Conservation (phyloP, 768 basidiomycete genomes). For the Leccinum barrowsii region DNA sequence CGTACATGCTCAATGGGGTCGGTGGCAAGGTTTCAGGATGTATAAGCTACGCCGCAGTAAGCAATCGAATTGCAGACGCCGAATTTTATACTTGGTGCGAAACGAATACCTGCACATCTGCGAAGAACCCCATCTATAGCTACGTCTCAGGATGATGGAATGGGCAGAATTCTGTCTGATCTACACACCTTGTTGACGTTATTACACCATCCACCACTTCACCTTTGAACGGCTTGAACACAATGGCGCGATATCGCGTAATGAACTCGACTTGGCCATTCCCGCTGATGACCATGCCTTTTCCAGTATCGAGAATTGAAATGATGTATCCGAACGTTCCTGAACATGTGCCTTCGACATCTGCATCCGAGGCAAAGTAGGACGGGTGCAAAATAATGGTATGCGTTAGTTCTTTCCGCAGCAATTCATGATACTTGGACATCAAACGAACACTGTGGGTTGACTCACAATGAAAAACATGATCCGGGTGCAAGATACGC, state of each 20-base stretch:
- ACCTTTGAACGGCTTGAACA: conserved; percentile 99
- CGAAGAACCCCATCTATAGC: conserved; percentile 94
- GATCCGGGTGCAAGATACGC: background rate
- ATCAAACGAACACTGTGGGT: background rate
- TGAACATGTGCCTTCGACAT: conserved; percentile 96
- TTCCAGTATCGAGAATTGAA: conserved; percentile 85
- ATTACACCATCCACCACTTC: conserved; percentile 93
- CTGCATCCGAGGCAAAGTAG: conserved; percentile 98
- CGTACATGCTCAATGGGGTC: too few species aligned
- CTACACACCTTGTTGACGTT: conserved; percentile 87
- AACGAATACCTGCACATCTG: conserved; percentile 92
- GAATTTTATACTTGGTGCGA: conserved; percentile 76
- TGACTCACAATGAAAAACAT: conserved; percentile 74
- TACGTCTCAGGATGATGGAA: background rate
- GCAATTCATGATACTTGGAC: conserved; percentile 3
- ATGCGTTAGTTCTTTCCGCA: conserved; percentile 91
- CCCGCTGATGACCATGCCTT: conserved; percentile 87
- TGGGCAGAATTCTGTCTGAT: background rate
- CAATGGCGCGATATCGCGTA: conserved; percentile 91
- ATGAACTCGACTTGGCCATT: conserved; percentile 96
- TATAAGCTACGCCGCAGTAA: conserved; percentile 59
- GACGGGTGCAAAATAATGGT: conserved; percentile 97
- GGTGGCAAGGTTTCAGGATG: conserved; percentile 44
- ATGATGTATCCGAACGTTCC: conserved; percentile 95
- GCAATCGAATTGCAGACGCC: background rate